phyloP scores from a whole-genome alignment of 306 rosid genomes.

The Fragaria vesca region DNA sequence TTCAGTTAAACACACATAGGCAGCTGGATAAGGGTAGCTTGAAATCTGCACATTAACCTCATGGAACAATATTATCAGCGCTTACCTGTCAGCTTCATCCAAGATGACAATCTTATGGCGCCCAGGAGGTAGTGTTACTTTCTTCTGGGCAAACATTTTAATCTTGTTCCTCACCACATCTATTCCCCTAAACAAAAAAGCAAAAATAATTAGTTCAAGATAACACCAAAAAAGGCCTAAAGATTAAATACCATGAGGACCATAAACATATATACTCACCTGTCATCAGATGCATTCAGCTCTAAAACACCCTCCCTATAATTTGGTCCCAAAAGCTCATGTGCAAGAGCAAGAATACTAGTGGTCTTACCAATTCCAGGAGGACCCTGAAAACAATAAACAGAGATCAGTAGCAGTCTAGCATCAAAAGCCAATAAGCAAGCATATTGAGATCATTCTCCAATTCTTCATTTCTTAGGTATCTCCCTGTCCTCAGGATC shows the following conservation, averaged over 20 bases:
- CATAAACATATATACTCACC: conserved; percentile 36
- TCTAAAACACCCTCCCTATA: conserved; percentile 90
- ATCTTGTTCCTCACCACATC: conserved; percentile 98
- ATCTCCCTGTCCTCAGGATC: background rate
- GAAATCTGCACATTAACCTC: background rate
- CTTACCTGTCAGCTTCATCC: conserved; percentile 96
- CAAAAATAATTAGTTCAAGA: background rate
- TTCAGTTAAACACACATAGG: background rate
- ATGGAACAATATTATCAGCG: background rate
- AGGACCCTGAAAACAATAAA: conserved; percentile 64
- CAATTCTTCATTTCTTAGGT: conserved; percentile 1
- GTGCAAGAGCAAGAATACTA: conserved; percentile 85
- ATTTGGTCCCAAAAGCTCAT: conserved; percentile 83
- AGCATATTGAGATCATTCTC: background rate
- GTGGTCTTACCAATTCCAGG: conserved; percentile 98
- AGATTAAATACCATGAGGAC: background rate
- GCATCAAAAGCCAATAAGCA: conserved; percentile 8
- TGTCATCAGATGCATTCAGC: conserved; percentile 92
- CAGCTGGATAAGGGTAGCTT: background rate
- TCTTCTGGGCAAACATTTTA: conserved; percentile 96
- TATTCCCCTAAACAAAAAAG: conserved; percentile 59
- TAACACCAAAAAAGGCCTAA: background rate
- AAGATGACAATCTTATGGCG: conserved; percentile 83
- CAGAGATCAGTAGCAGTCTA: conserved; percentile 14
- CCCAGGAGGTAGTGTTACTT: conserved; percentile 78